Evolutionary conservation across 2,329 filamentous ascomycete species (phyloP).

Genomic region (Nannizzia gypsea): DNA sequence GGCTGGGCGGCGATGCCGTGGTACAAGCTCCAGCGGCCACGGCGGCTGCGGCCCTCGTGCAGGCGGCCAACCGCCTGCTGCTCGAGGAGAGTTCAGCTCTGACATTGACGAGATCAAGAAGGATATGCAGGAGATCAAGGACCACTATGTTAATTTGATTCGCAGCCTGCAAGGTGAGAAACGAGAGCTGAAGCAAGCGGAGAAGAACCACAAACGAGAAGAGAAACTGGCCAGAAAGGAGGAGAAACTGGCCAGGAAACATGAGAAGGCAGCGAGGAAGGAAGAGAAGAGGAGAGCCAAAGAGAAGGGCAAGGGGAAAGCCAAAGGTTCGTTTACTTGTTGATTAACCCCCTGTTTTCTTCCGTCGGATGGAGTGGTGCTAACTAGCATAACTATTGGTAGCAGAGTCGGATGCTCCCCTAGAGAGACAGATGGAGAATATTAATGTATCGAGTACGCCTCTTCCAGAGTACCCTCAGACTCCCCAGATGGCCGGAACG

Average conservation of each 20-base stretch:
- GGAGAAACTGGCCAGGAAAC: slow-evolving; percentile 9
- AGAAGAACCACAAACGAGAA: slow-evolving; percentile 14
- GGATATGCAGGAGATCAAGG: slow-evolving; percentile 27
- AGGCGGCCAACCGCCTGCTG: no score
- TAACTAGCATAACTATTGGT: background rate
- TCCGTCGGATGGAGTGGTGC: background rate
- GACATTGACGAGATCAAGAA: slow-evolving; percentile 15
- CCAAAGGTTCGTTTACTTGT: background rate
- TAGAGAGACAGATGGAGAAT: background rate
- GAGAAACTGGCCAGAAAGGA: slow-evolving; percentile 11
- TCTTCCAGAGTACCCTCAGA: background rate
- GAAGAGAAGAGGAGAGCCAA: slow-evolving; percentile 9
- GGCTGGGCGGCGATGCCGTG: background rate
- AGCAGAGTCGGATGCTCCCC: background rate
- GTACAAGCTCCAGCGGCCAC: slow-evolving; percentile 18
- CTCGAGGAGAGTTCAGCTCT: background rate
- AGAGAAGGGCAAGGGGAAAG: slow-evolving; percentile 4
- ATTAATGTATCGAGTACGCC: background rate
- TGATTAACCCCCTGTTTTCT: background rate
- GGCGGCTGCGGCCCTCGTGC: slow-evolving; percentile 17
- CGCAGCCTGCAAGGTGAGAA: slow-evolving; percentile 20
- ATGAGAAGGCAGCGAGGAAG: slow-evolving; percentile 5
- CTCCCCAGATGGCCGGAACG: background rate
- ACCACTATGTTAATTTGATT: slow-evolving; percentile 27
- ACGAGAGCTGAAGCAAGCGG: slow-evolving; percentile 16